phyloP scores from a whole-genome alignment of 1,139 yeast genomes.

The Taphrina populina region DNA sequence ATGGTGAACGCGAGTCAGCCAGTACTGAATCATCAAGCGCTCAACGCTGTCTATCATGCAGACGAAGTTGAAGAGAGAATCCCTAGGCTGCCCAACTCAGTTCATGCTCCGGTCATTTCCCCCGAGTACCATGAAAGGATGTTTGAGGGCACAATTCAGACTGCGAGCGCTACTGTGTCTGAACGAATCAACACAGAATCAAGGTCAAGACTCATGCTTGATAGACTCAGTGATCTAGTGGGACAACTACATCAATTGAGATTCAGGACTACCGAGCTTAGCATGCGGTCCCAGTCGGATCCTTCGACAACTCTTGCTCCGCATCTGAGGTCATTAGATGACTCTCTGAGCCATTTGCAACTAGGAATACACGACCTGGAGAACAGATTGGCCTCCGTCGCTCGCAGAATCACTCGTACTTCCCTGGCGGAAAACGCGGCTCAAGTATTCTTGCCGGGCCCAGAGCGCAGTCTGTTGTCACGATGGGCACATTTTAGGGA shows the following conservation, averaged over 20 bases:
- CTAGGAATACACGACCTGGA: neutral
- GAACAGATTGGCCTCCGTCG: neutral
- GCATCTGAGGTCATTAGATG: neutral
- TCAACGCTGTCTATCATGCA: no score
- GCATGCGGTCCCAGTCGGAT: neutral
- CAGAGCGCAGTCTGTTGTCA: slow-evolving; percentile 1
- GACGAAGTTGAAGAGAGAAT: no score
- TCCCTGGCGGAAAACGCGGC: neutral
- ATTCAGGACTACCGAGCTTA: neutral
- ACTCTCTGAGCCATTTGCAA: neutral
- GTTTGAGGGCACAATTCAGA: no score
- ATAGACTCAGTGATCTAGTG: neutral
- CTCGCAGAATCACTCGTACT: neutral
- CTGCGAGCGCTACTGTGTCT: no score
- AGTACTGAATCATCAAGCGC: no score
- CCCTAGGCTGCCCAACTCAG: no score
- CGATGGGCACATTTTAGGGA: no score
- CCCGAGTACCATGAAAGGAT: no score
- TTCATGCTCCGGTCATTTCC: no score
- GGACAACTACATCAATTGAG: neutral
- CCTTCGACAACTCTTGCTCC: neutral
- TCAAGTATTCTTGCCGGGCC: neutral
- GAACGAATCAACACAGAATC: slow-evolving; percentile 14
- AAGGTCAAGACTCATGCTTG: slow-evolving; percentile 8
- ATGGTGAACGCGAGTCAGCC: no score